A percentile compares a stretch with the other conserved stretches of the same genome.
Evolutionary conservation across 148 eudicot species (phyloP).

Genomic region (Dysphania ambrosioides): DNA sequence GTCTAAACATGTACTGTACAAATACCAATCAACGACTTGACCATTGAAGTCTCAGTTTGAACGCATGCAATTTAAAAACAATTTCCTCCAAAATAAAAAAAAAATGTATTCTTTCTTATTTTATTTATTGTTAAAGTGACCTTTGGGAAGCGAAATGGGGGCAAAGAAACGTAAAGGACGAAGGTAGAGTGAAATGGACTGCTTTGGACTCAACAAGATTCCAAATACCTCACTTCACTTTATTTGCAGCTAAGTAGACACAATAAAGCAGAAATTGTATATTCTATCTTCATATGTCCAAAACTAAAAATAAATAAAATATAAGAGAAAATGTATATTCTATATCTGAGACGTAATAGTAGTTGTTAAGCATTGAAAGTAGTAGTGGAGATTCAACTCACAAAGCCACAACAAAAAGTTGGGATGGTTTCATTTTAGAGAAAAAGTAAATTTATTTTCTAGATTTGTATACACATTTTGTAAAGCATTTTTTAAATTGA

Average conservation of each 20-base stretch:
- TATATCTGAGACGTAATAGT: too few relatives aligned
- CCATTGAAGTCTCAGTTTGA: not conserved
- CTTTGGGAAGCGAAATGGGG: conserved; percentile 4
- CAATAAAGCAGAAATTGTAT: not conserved
- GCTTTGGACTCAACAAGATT: conserved; percentile 18
- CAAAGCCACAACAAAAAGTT: too few relatives aligned
- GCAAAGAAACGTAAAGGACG: not conserved
- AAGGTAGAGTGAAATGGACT: conserved; percentile 19
- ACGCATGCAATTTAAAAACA: not conserved
- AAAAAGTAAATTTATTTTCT: too few relatives aligned
- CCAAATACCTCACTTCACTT: conserved; percentile 1
- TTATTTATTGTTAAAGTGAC: not conserved
- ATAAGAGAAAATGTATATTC: too few relatives aligned
- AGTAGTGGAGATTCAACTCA: too few relatives aligned
- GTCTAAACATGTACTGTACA: not conserved
- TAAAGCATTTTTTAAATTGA: too few relatives aligned
- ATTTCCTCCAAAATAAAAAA: not conserved
- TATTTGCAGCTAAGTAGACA: not conserved
- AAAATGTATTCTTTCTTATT: not conserved
- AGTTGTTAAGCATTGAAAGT: too few relatives aligned
- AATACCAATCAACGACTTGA: not conserved
- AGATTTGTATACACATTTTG: too few relatives aligned
- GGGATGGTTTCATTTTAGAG: too few relatives aligned
- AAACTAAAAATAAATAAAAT: too few relatives aligned
- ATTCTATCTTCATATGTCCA: not conserved